Conservation (phyloP, 768 basidiomycete genomes). For the Tulasnella sp. region DNA sequence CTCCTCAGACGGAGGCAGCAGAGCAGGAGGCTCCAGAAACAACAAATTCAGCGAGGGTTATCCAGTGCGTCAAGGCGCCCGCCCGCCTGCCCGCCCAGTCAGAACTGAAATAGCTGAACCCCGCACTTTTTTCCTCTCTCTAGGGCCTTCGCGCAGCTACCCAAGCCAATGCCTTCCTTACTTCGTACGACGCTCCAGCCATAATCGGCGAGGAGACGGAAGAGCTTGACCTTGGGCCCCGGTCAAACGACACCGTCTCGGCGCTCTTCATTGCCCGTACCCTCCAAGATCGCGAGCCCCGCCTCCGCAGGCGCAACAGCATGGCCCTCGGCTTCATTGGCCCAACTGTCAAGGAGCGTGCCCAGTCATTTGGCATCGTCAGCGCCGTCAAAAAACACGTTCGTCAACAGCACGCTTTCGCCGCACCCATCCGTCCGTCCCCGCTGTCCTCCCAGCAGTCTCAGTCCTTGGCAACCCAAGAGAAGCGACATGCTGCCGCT, state of each 20-base stretch:
- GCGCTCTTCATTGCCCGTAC: conserved; percentile 3
- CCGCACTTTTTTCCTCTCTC: conserved; percentile 31
- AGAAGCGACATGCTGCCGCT: conserved; percentile 1
- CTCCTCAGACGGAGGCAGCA: conserved; percentile 56
- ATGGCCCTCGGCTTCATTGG: conserved; percentile 52
- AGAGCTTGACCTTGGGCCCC: conserved; percentile 33
- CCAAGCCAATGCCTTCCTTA: conserved; percentile 63
- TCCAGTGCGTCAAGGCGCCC: conserved; percentile 52
- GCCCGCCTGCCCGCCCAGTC: neutral
- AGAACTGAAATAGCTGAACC: conserved; percentile 17
- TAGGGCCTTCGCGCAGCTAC: conserved; percentile 73
- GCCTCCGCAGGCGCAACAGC: conserved; percentile 59
- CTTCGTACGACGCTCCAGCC: conserved; percentile 56
- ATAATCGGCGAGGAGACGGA: conserved; percentile 57
- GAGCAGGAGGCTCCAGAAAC: conserved; percentile 73
- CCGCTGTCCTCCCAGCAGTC: conserved; percentile 36
- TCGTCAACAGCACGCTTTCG: conserved; percentile 20
- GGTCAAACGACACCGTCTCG: conserved; percentile 23
- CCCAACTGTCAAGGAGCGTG: conserved; percentile 48
- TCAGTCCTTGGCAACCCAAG: neutral
- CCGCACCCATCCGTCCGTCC: conserved; percentile 50
- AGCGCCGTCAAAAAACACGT: conserved; percentile 57
- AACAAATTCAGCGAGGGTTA: conserved; percentile 71
- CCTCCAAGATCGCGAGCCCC: conserved; percentile 43
- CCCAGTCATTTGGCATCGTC: conserved; percentile 57